A percentile compares a stretch with the other conserved stretches of the same genome.
These are phyloP conservation scores for Celoporthe dispersa DNA, from an alignment of 2,329 filamentous ascomycete species.

Conservation along the genomic window DNA sequence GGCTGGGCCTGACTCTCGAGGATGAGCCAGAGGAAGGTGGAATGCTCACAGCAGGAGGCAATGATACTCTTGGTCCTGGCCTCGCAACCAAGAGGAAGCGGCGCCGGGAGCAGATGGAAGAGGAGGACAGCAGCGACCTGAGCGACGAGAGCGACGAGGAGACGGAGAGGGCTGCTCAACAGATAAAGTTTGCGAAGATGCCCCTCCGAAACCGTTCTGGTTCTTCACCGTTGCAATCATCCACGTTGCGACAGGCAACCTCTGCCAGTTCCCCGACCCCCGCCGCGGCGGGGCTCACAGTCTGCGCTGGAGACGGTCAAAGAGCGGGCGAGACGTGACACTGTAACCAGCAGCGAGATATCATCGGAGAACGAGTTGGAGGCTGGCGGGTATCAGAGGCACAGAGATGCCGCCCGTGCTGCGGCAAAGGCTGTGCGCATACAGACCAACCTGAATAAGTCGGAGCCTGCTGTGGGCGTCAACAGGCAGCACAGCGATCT, in stretches of 20 bases:
- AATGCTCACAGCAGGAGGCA: slow-evolving; percentile 70
- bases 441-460: slow-evolving; percentile 55
- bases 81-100: slow-evolving; percentile 69
- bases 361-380: slow-evolving; percentile 83
- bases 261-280: slow-evolving; percentile 52
- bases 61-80: slow-evolving; percentile 70
- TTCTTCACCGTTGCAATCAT: slow-evolving; percentile 81
- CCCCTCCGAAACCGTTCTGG: slow-evolving; percentile 83
- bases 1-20: slow-evolving; percentile 66
- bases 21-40: slow-evolving; percentile 75
- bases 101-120: slow-evolving; percentile 75
- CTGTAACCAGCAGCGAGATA: slow-evolving; percentile 80
- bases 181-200: slow-evolving; percentile 97
- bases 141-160: slow-evolving; percentile 87
- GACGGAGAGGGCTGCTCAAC: slow-evolving; percentile 74
- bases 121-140: slow-evolving; percentile 83
- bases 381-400: slow-evolving; percentile 65
- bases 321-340: slow-evolving; percentile 72
- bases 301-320: slow-evolving; percentile 72
- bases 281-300: slow-evolving; percentile 67
- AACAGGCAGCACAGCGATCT: slow-evolving; percentile 54
- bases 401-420: slow-evolving; percentile 64
- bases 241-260: slow-evolving; percentile 61
- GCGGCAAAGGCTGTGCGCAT: slow-evolving; percentile 58
- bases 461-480: slow-evolving; percentile 50